phyloP scores from a whole-genome alignment of 202 grass and related monocot genomes.

The Dendrocalamus latiflorus region DNA sequence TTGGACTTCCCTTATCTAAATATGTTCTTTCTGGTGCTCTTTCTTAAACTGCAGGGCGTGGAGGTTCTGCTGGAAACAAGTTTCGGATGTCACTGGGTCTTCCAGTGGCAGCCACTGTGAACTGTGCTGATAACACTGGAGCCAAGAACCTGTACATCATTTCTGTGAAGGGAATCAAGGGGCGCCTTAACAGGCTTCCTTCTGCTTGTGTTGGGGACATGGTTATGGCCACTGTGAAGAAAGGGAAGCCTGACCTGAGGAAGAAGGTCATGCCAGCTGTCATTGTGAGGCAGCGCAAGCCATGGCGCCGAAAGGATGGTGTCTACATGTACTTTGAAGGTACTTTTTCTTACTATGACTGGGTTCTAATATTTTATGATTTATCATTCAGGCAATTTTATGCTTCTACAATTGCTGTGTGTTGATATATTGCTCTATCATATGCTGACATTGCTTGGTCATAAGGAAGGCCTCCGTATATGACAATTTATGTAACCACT shows the following conservation, averaged over 20 bases:
- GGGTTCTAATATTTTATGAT: background rate
- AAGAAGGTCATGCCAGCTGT: constrained; percentile 98
- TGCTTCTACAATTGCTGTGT: background rate
- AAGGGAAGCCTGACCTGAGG: too few species aligned
- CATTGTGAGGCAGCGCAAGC: constrained; percentile 85
- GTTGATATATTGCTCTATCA: background rate
- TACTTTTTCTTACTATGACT: constrained; percentile 18
- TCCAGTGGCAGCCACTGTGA: too few species aligned
- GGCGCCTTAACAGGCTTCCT: too few species aligned
- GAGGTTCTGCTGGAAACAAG: constrained; percentile 84
- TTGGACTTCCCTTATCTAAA: background rate
- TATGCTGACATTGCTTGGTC: background rate
- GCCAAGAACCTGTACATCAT: too few species aligned
- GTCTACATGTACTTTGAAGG: constrained; percentile 99
- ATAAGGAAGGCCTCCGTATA: background rate
- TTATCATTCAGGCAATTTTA: background rate
- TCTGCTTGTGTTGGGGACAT: too few species aligned
- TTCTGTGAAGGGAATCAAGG: too few species aligned
- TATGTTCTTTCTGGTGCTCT: background rate
- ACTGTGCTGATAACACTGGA: too few species aligned
- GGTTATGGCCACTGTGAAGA: too few species aligned
- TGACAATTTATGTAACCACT: background rate
- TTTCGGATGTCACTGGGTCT: constrained; percentile 93
- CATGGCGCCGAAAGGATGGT: constrained; percentile 91
- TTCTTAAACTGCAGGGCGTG: constrained; percentile 49